These are phyloP conservation scores for Amphibolis antarctica DNA, from an alignment of 106 monocot species.

Conservation along the genomic window DNA sequence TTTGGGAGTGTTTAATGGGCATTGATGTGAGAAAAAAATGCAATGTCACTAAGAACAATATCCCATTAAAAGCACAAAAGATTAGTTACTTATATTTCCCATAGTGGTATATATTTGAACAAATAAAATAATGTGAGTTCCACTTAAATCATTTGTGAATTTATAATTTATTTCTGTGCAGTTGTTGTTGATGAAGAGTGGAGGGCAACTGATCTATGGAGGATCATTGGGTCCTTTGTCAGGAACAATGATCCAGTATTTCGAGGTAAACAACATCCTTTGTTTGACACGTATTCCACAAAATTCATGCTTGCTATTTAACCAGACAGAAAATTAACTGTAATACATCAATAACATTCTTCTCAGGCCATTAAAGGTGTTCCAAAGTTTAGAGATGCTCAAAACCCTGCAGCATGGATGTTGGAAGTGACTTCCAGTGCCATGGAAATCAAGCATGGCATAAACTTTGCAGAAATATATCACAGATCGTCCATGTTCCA, in stretches of 20 bases:
- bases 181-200: slow-evolving; percentile 18
- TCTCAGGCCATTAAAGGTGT: slow-evolving; percentile 34
- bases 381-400: slow-evolving; percentile 24
- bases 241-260: slow-evolving; percentile 12
- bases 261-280: background rate
- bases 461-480: slow-evolving; percentile 34
- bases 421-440: slow-evolving; percentile 45
- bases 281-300: background rate
- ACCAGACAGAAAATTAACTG: background rate
- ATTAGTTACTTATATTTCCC: too few relatives aligned
- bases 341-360: background rate
- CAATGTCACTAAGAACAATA: too few relatives aligned
- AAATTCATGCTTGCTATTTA: background rate
- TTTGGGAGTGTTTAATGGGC: too few relatives aligned
- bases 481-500: background rate
- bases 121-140: too few relatives aligned
- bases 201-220: slow-evolving; percentile 17
- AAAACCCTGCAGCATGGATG: slow-evolving; percentile 74
- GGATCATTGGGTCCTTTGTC: slow-evolving; percentile 11
- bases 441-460: slow-evolving; percentile 33
- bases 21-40: too few relatives aligned
- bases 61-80: too few relatives aligned
- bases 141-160: background rate
- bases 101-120: too few relatives aligned
- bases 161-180: background rate